Evolutionary conservation across 371 early-diverging fungal species (phyloP), one percentile per base, ranked within the genome.

Genomic region (Mycotypha africana): DNA sequence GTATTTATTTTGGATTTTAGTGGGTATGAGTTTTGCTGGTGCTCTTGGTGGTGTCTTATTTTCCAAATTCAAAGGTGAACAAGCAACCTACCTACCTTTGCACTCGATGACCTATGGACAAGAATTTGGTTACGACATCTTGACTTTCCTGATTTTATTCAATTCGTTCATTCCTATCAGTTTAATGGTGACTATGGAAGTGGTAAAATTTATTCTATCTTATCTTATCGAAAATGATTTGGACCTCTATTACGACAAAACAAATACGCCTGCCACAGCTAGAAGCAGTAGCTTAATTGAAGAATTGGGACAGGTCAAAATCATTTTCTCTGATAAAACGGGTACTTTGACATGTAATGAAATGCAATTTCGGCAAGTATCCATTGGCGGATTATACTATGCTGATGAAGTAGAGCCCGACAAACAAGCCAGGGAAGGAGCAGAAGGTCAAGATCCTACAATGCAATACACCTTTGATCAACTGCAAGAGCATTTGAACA

Each of bases 271-370:
- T 4, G 89, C 88, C 1, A 70, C 70, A 45, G 86, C 86, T 1
- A 76, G 88, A 23, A 91, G 89, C 24, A 82, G 84, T 12, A 83
- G 82, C 23, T 63, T 91, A 22, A 81, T 86, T 48, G 95, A 95
- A 62, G 94, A 95, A 50, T 68, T 93, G 11, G 97, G 94, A 7
- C 85, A 87, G 60, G 88, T 98, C 49, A 89, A 92, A 40, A 94
- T 92, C 63, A 82, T 99, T 35, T 89, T 99, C 45, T 88, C 92
- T 31, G 99, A 99, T 68, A 99, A 99, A 73, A 99, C 86, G 0
- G 86, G 86, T 1, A 86, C 86, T 2, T 52, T 86, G 38, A 86
- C 86, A 0, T 74, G 82, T 39, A 86, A 86, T 46, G 77, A 80
- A 28, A 86, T 86, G 86, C 74, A 76, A 44, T 74, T 86, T 43